Percentiles rank a stretch among this genome's conserved stretches.
These are phyloP conservation scores for Podochytrium sp. DNA, from an alignment of 192 early-diverging fungal genomes.

Conservation along the genomic window DNA sequence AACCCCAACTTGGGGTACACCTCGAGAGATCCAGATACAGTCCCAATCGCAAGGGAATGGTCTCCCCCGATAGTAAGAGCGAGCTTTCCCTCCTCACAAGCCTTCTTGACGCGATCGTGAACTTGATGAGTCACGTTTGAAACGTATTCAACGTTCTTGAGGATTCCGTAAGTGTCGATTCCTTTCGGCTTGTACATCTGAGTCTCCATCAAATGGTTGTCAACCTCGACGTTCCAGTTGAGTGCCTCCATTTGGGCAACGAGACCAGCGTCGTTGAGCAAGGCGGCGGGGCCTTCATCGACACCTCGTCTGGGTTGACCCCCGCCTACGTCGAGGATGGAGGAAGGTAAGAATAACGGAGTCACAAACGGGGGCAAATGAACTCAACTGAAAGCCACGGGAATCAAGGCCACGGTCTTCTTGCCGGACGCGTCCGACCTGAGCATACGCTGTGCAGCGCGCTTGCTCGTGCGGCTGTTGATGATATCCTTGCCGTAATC, in stretches of 20 bases:
- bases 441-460: too few species aligned
- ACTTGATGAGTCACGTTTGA: constrained; percentile 77
- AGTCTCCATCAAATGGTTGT: constrained; percentile 75
- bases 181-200: constrained; percentile 64
- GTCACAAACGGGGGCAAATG: too few species aligned
- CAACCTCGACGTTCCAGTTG: constrained; percentile 76
- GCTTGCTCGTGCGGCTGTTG: too few species aligned
- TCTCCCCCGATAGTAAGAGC: constrained; percentile 94
- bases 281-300: constrained; percentile 81
- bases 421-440: too few species aligned
- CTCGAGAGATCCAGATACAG: constrained; percentile 75
- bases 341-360: too few species aligned
- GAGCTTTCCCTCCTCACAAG: constrained; percentile 70
- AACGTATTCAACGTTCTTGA: constrained; percentile 87
- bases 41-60: constrained; percentile 92
- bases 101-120: constrained; percentile 62
- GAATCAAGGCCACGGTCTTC: too few species aligned
- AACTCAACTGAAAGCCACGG: too few species aligned
- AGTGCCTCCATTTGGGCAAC: constrained; percentile 80
- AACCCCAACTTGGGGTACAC: constrained; percentile 83
- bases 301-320: constrained; percentile 83
- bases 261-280: constrained; percentile 82
- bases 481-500: too few species aligned
- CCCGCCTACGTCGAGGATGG: constrained; percentile 11
- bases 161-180: constrained; percentile 75